Evolutionary conservation across 148 eudicot genomes (phyloP).

Genomic region (Rhododendron simsii): DNA sequence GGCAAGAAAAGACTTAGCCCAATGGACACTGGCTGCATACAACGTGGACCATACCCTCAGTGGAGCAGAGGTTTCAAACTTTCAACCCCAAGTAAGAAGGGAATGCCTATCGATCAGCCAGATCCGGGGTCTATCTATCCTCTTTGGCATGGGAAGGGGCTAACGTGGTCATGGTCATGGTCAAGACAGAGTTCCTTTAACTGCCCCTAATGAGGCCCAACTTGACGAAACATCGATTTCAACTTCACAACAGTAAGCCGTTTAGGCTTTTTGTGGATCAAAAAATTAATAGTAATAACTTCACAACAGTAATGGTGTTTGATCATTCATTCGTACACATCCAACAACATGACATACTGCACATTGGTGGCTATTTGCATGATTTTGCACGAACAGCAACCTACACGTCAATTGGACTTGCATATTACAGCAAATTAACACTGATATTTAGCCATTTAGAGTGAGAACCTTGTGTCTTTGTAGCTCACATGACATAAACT

Average conservation of each 20-base stretch:
- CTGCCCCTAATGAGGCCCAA: background rate
- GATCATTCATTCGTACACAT: background rate
- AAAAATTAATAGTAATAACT: background rate
- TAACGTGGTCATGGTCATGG: background rate
- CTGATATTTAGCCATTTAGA: too few species aligned
- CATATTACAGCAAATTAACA: background rate
- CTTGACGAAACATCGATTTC: background rate
- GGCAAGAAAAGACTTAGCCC: background rate
- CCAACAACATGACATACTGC: background rate
- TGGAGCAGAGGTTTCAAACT: background rate
- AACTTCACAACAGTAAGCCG: background rate
- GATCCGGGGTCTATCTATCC: background rate
- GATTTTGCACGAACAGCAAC: background rate
- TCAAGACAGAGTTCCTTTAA: background rate
- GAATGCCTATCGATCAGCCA: background rate
- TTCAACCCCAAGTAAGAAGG: background rate
- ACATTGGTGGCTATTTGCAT: background rate
- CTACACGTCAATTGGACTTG: background rate
- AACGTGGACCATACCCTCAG: background rate
- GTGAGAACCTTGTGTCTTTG: too few species aligned
- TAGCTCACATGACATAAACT: too few species aligned
- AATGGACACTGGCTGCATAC: background rate
- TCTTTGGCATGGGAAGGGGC: background rate
- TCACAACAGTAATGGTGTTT: background rate
- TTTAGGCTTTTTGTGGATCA: too few species aligned